Evolutionary conservation across 2,329 filamentous ascomycete genomes (phyloP), one percentile per base, ranked within the genome.

Genomic region (Penicillium sp.): DNA sequence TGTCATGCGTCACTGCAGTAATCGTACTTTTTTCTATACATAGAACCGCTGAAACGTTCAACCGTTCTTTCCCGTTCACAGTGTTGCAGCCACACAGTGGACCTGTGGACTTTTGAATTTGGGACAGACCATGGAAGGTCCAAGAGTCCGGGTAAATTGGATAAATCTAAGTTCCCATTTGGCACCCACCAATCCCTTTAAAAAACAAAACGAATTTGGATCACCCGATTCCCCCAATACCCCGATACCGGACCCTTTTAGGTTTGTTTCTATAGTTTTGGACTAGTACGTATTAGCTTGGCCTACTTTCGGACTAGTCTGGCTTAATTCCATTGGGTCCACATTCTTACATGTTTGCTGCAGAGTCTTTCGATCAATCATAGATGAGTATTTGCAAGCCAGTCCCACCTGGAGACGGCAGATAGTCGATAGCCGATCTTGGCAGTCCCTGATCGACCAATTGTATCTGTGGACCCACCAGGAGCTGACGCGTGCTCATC

Each of bases 401-500:
- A 28, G 28, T 1, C 33, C 60, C 58, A 58, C 50, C 37, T 48
- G 55, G 58, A 58, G 61, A 69, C 69, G 69, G 69, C 69, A 72
- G 69, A 72, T 72, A 69, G 68, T 72, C 69, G 69, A 72, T 72
- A 72, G 69, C 69, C 69, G 68, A 69, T 57, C 68, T 72, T 72
- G 69, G 69, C 69, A 62, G 30, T 12, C 14, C 12, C n/a, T 48
- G 62, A 69, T 70, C 47, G 60, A 50, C 69, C 69, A 72, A 70
- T 72, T 38, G 63, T 4, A 49, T 22, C 1, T 1, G 2, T 1
- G 7, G 57, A 2, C 53, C 65, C 66, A 65, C 56, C 56, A 57
- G 19, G 43, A 71, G 69, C 69, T 72, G 68, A 72, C 69, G 69
- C 69, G 69, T 72, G 68, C 68, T 66, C 60, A 63, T 67, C 61